These are phyloP conservation scores for Rubroshorea leprosula DNA, from an alignment of 345 rosid genomes.

Conservation along the genomic window DNA sequence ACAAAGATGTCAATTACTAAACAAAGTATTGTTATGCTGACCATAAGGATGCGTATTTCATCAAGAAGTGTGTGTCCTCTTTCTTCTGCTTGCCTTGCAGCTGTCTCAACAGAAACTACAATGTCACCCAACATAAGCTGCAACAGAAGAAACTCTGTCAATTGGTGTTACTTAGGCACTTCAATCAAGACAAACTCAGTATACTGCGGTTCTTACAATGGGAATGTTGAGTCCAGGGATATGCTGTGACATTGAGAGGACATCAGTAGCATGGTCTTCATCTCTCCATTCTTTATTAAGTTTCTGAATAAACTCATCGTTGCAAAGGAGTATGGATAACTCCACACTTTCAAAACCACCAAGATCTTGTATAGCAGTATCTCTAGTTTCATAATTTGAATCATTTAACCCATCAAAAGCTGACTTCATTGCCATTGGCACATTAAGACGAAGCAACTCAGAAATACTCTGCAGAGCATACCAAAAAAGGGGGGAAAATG, in stretches of 20 bases:
- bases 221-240: conserved; percentile 74
- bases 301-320: conserved; percentile 71
- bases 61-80: conserved; percentile 85
- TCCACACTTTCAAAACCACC: conserved; percentile 70
- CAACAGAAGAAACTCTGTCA: conserved; percentile 17
- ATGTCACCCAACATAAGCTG: conserved; percentile 98
- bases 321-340: conserved; percentile 79
- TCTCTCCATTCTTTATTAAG: conserved; percentile 94
- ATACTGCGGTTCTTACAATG: conserved; percentile 38
- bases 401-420: conserved; percentile 64
- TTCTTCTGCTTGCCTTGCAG: conserved; percentile 88
- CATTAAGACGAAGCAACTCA: conserved; percentile 78
- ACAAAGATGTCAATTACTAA: neutral
- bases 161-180: conserved; percentile 1
- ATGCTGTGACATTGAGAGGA: conserved; percentile 91
- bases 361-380: conserved; percentile 50
- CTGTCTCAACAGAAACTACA: conserved; percentile 89
- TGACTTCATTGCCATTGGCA: conserved; percentile 74
- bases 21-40: conserved; percentile 26
- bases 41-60: conserved; percentile 91
- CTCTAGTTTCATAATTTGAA: conserved; percentile 67
- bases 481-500: neutral
- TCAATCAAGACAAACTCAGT: neutral
- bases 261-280: conserved; percentile 94
- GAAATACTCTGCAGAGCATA: conserved; percentile 56